A percentile compares a stretch with the other conserved stretches of the same genome.
phyloP scores from a whole-genome alignment of 192 early-diverging fungal species.

The Obelidium mucronatum region DNA sequence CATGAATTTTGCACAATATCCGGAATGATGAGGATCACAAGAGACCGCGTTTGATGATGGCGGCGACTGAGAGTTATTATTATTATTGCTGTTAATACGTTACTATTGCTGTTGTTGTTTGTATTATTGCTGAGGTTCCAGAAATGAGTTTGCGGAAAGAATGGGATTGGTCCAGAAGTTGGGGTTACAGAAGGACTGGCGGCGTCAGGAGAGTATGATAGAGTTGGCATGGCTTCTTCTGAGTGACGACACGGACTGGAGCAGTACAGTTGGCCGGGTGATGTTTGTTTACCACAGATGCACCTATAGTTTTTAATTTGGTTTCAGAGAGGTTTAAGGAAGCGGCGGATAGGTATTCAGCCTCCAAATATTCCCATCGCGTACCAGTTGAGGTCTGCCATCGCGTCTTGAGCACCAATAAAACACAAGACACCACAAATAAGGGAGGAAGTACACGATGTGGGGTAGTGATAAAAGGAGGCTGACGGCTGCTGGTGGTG shows the following conservation, averaged over 20 bases:
- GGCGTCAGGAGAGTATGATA: neutral
- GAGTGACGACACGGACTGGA: neutral
- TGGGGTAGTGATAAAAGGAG: neutral
- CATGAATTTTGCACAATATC: neutral
- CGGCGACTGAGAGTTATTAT: too few species aligned
- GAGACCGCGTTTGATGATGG: too few species aligned
- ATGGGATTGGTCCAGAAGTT: too few species aligned
- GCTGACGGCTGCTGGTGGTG: too few species aligned
- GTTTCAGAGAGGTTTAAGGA: neutral
- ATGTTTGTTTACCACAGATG: neutral
- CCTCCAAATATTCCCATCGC: neutral
- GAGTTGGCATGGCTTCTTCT: neutral
- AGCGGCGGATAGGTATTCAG: neutral
- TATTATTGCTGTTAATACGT: too few species aligned
- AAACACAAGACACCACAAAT: neutral
- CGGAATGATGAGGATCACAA: too few species aligned
- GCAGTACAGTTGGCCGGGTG: slow-evolving; percentile 1
- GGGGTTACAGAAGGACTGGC: neutral
- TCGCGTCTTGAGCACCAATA: neutral
- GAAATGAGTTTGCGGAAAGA: too few species aligned
- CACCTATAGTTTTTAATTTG: neutral
- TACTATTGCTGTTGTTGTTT: neutral
- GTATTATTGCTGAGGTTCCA: too few species aligned
- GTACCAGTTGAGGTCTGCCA: slow-evolving; percentile 20
- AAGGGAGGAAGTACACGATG: neutral